Percentiles rank a stretch among this genome's conserved stretches.
Conservation (phyloP, 805 yeast genomes). For the Sungouiozyma intestinalis region DNA sequence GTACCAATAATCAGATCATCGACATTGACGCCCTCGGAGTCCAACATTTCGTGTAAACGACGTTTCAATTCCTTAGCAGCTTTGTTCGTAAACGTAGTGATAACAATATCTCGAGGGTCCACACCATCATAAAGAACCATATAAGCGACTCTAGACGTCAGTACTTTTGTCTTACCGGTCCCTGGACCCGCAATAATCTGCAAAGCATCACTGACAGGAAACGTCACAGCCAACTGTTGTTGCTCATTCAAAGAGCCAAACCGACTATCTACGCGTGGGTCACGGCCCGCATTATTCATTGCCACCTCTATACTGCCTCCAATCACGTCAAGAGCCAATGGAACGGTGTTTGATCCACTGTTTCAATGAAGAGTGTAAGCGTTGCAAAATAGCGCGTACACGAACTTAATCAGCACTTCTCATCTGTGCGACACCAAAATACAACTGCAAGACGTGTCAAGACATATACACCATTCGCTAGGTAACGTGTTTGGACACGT, state of each 20-base stretch:
- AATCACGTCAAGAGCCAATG: no score
- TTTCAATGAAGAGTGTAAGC: no score
- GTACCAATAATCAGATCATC: slow-evolving; percentile 65
- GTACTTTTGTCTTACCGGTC: slow-evolving; percentile 72
- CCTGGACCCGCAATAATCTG: slow-evolving; percentile 60
- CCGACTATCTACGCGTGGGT: not conserved
- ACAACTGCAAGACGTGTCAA: no score
- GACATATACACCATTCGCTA: no score
- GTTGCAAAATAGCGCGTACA: no score
- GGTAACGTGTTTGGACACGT: no score
- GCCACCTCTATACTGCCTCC: no score
- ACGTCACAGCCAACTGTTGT: slow-evolving; percentile 37
- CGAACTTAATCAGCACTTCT: no score
- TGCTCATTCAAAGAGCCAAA: slow-evolving; percentile 28
- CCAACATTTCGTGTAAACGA: slow-evolving; percentile 37
- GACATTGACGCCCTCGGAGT: slow-evolving; percentile 25
- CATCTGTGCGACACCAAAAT: no score
- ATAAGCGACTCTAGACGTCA: slow-evolving; percentile 70
- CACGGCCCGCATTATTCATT: not conserved
- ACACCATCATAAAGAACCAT: slow-evolving; percentile 42
- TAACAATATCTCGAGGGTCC: slow-evolving; percentile 55
- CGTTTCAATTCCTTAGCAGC: slow-evolving; percentile 82
- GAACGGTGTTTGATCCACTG: no score
- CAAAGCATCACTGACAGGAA: slow-evolving; percentile 32
- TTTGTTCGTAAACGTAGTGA: slow-evolving; percentile 86